Conservation (phyloP, 2,329 filamentous ascomycete genomes). For the Fusarium ramigenum region DNA sequence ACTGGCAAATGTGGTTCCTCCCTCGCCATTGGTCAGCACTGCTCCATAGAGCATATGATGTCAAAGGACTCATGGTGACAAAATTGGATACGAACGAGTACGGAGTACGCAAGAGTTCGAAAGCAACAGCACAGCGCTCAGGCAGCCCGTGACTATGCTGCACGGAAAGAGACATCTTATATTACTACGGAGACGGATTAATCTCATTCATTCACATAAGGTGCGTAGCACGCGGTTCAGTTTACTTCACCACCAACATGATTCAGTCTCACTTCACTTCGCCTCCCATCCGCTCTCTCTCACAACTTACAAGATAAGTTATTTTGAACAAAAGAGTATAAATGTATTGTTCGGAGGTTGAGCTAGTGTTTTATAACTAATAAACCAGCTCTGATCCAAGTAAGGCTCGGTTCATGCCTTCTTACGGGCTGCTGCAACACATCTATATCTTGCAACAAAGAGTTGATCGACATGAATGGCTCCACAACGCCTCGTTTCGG, state of each 20-base stretch:
- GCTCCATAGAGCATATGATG: constrained; percentile 6
- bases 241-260: not conserved
- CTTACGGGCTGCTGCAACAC: not conserved
- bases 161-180: not conserved
- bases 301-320: not conserved
- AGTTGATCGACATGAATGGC: constrained; percentile 26
- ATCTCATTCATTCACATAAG: not conserved
- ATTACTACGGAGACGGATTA: not conserved
- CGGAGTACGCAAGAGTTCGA: not conserved
- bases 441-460: not conserved
- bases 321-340: not conserved
- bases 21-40: not conserved
- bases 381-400: not conserved
- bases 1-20: not conserved
- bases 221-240: not conserved
- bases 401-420: not conserved
- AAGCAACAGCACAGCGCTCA: not conserved
- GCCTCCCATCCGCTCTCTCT: not conserved
- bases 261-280: not conserved
- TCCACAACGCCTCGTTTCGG: constrained; percentile 34
- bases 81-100: not conserved
- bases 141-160: not conserved
- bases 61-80: not conserved
- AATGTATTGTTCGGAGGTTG: not conserved
- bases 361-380: not conserved